A percentile compares a stretch with the other conserved stretches of the same genome.
Evolutionary conservation across 352 stramenopile genomes (phyloP).

Genomic region (Globisporangium yorkense): DNA sequence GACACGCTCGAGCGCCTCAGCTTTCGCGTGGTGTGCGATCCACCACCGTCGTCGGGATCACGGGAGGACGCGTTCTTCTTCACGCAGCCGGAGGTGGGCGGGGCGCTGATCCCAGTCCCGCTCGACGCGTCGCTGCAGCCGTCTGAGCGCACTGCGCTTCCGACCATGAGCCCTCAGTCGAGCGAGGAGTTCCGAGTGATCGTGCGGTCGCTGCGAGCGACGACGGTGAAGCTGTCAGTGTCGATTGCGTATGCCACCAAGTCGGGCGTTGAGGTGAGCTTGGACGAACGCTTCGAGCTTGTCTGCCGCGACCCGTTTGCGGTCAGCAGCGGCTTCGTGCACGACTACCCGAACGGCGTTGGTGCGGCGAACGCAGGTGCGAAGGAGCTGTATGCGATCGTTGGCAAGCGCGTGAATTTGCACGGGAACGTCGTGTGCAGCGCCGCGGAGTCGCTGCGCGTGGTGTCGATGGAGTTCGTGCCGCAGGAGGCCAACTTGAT

Average conservation of each 20-base stretch:
- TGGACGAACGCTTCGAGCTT: slow-evolving; percentile 66
- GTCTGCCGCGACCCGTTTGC: slow-evolving; percentile 55
- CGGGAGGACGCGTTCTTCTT: slow-evolving; percentile 59
- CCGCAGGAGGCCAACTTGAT: slow-evolving; percentile 27
- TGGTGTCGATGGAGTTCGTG: slow-evolving; percentile 56
- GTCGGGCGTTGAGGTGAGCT: slow-evolving; percentile 46
- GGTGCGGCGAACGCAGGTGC: slow-evolving; percentile 18
- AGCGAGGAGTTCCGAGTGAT: slow-evolving; percentile 47
- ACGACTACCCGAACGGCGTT: slow-evolving; percentile 56
- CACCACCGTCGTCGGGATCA: slow-evolving; percentile 32
- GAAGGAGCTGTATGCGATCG: slow-evolving; percentile 47
- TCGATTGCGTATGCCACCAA: slow-evolving; percentile 67
- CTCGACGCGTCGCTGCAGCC: slow-evolving; percentile 49
- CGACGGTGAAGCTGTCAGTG: slow-evolving; percentile 32
- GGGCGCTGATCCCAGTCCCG: slow-evolving; percentile 32
- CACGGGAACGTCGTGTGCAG: slow-evolving; percentile 48
- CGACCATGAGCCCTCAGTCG: slow-evolving; percentile 32
- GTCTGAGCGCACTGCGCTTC: slow-evolving; percentile 30
- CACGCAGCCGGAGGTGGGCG: slow-evolving; percentile 22
- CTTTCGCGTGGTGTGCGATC: slow-evolving; percentile 49
- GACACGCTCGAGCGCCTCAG: slow-evolving; percentile 56
- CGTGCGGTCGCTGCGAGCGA: slow-evolving; percentile 44
- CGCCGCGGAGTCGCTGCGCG: slow-evolving; percentile 39
- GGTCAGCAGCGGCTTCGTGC: slow-evolving; percentile 45
- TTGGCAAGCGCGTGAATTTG: slow-evolving; percentile 60